These are phyloP conservation scores for Fraxinus anomala DNA, from an alignment of 257 asterid species.

Conservation along the genomic window DNA sequence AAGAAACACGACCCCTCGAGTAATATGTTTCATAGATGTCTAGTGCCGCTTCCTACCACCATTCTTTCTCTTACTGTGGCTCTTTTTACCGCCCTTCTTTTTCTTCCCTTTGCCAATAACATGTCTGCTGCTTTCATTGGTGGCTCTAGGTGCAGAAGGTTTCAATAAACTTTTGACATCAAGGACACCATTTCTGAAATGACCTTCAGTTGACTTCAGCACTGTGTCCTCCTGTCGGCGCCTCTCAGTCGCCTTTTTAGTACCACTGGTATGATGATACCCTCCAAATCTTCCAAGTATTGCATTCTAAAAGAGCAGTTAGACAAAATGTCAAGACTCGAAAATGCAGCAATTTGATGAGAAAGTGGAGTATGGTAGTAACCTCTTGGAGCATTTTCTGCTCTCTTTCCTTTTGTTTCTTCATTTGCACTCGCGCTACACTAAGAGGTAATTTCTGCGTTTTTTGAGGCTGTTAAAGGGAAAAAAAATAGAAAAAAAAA, in stretches of 20 bases:
- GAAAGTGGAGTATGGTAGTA: constrained; percentile 7
- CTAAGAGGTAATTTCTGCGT: constrained; percentile 85
- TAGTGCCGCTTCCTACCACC: constrained; percentile 61
- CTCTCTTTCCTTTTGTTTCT: constrained; percentile 85
- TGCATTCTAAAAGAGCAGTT: constrained; percentile 43
- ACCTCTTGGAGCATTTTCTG: constrained; percentile 71
- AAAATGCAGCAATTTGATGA: constrained; percentile 2
- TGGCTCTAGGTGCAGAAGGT: constrained; percentile 50
- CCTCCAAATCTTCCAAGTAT: constrained; percentile 67
- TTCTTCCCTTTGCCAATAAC: constrained; percentile 48
- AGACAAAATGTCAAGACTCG: constrained; percentile 18
- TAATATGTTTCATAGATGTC: background rate
- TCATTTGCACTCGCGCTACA: constrained; percentile 73
- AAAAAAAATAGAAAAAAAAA: background rate
- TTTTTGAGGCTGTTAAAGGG: constrained; percentile 62
- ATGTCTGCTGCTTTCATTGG: constrained; percentile 26
- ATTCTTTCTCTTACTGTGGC: constrained; percentile 52
- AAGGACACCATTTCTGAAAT: constrained; percentile 82
- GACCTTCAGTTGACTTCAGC: constrained; percentile 66
- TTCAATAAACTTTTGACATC: constrained; percentile 64
- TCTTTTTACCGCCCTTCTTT: constrained; percentile 58
- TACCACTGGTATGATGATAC: constrained; percentile 35
- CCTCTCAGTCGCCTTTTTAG: constrained; percentile 43
- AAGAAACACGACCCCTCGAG: too few relatives aligned
- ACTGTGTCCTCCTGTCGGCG: constrained; percentile 68